Base-by-base conservation (phyloP, 129 eudicot species). In the Lactuca sativa region DNA sequence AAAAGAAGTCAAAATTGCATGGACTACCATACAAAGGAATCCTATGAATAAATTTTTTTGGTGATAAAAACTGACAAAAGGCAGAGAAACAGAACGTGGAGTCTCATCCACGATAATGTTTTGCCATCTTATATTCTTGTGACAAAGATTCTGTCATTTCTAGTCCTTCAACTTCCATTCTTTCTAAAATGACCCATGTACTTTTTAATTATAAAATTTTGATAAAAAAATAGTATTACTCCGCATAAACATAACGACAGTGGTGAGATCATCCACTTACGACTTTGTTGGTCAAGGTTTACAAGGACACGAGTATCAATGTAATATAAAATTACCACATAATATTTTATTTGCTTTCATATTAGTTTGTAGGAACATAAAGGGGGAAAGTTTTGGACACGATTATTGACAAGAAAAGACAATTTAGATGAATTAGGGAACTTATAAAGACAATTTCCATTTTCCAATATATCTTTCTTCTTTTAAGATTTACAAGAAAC, bases 81-180 rank as follows among this genome's bases (percentile, higher is more conserved):
- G 7, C 59, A 40, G 34, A 60, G 63, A 54, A 38, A 17, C 65
- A 77, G 74, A 78, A 72, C 78, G 82, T 78, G 82, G 82, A 78
- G 78, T 72, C 78, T 78, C 77, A 66, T 72, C 74, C 78, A 78
- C 78, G 77, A 67, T 57, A 66, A 78, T 72, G 82, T 72, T 72
- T 71, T 63, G 10, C 34, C 37, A 53, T 64, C 71, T 54, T 77
- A 48, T 66, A 70, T 78, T 77, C 77, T 56, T 48, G 70, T 54
- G 82, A 72, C 82, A 72, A 78, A 78, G 78, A 78, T 78, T 78
- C 82, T 71, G 48, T 71, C 72, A 7, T 72, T 72, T 78, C 65
- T 78, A 40, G 64, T 9, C 78, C 78, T 78, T 49, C 32, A 65
- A 57, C 69, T 78, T 66, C 32, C 52, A 52, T 11, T 31, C 30